Evolutionary conservation across 371 early-diverging fungal species (phyloP).

Genomic region (Apophysomyces sp.): DNA sequence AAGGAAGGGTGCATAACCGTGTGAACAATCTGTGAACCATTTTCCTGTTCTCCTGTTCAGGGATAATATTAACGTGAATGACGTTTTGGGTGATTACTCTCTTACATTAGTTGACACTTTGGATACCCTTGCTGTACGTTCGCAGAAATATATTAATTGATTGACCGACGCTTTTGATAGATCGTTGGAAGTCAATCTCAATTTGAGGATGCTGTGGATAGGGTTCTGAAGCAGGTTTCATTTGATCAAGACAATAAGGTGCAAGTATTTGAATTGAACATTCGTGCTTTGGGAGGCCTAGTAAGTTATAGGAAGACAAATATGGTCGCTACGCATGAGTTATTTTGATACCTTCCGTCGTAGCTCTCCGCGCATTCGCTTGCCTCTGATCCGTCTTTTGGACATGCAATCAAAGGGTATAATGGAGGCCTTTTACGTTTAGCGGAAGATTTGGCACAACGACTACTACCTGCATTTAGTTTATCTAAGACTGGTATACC

Average conservation of each 20-base stretch:
- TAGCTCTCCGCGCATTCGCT: slow-evolving; percentile 86
- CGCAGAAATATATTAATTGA: neutral
- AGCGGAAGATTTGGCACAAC: slow-evolving; percentile 81
- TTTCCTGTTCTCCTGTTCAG: slow-evolving; percentile 21
- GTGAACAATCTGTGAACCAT: neutral
- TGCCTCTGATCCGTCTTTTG: slow-evolving; percentile 69
- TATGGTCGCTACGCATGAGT: neutral
- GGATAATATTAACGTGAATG: slow-evolving; percentile 71
- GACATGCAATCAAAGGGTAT: slow-evolving; percentile 59
- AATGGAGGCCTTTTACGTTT: slow-evolving; percentile 73
- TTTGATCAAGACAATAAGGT: slow-evolving; percentile 87
- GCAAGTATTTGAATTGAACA: slow-evolving; percentile 94
- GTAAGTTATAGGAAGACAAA: too few species aligned
- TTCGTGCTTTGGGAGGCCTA: slow-evolving; percentile 89
- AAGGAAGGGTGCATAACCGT: too few species aligned
- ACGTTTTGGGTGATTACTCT: slow-evolving; percentile 90
- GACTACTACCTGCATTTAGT: slow-evolving; percentile 90
- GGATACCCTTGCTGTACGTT: slow-evolving; percentile 79
- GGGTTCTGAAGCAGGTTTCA: slow-evolving; percentile 63
- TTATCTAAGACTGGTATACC: slow-evolving; percentile 85
- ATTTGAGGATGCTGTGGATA: slow-evolving; percentile 74
- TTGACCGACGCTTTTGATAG: slow-evolving; percentile 21
- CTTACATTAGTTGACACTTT: slow-evolving; percentile 90
- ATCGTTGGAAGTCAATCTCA: slow-evolving; percentile 66
- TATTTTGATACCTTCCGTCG: too few species aligned